Conservation (phyloP, 2,329 filamentous ascomycete species). For the Chlorencoelia australis region DNA sequence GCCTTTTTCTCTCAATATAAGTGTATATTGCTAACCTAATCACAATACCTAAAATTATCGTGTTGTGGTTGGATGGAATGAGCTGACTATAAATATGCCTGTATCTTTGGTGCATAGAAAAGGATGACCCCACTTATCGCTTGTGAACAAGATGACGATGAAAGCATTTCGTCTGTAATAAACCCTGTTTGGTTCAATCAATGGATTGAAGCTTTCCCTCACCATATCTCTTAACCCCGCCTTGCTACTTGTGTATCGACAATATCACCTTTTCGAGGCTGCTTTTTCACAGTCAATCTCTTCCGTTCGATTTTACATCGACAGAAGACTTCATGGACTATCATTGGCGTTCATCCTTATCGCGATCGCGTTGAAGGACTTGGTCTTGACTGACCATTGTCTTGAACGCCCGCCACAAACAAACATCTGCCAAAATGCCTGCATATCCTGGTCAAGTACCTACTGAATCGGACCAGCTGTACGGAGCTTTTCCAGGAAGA, state of each 20-base stretch:
- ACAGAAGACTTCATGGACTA: slow-evolving; percentile 41
- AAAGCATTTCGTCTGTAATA: too few species aligned
- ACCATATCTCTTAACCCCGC: slow-evolving; percentile 15
- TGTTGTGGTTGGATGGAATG: too few species aligned
- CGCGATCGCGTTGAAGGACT: slow-evolving; percentile 52
- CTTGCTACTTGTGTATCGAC: slow-evolving; percentile 5
- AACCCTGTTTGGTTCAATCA: too few species aligned
- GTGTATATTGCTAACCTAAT: too few species aligned
- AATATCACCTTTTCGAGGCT: slow-evolving; percentile 20
- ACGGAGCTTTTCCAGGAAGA: too few species aligned
- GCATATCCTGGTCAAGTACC: slow-evolving; percentile 20
- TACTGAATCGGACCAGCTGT: too few species aligned
- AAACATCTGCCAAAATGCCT: slow-evolving; percentile 34
- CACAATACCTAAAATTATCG: too few species aligned
- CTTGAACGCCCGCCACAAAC: slow-evolving; percentile 28
- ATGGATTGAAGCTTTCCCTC: slow-evolving; percentile 3
- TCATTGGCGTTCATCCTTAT: slow-evolving; percentile 41
- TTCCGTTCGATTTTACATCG: slow-evolving; percentile 16
- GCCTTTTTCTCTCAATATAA: too few species aligned
- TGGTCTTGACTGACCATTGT: slow-evolving; percentile 42
- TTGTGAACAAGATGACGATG: too few species aligned
- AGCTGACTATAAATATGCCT: too few species aligned
- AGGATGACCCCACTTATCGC: too few species aligned
- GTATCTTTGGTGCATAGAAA: too few species aligned
- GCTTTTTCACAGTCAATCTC: slow-evolving; percentile 17